Evolutionary conservation across 805 yeast species (phyloP), one percentile per base, ranked within the genome.

Genomic region (Candida patagonica): DNA sequence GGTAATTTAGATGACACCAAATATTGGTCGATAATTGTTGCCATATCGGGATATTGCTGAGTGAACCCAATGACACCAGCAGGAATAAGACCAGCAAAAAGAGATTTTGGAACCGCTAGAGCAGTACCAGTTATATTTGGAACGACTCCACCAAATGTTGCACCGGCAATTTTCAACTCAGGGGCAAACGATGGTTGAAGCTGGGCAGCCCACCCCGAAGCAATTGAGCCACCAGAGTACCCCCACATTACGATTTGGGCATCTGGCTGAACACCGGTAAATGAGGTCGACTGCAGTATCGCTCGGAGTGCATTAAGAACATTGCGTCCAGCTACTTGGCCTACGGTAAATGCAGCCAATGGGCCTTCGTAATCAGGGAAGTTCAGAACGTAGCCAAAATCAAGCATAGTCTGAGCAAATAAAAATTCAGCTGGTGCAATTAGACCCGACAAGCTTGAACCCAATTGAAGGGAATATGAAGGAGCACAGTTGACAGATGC

Each of bases 231-330:
- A 7, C 56, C 56, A 17, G 57, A 53, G 43, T 49, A 52, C 5
- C 57, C 57, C 47, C 49, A 43, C 33, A 51, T 13, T 7, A 46
- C 57, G 8, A 51, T 34, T 30, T 42, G 37, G 19, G 53, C 40
- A 23, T 30, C 42, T 24, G 37, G 37, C 13, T 26, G 20, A 32
- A 50, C 35, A 13, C 46, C 47, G 8, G 44, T 42, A 19, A 42
- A 15, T 31, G 37, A 26, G 3, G 22, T 21, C 6, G 50, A 42
- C 20, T 38, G 30, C 13, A 46, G 38, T 6, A 50, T 47, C 1
- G 61, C 62, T 2, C 56, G 41, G 6, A 57, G 37, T 1, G 59
- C 45, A 40, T 57, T 60, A 10, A 59, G 52, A 3, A 50, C 44
- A 21, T 45, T 43, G 20, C 47, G 50, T 6, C 61, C 62, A 9